These are phyloP conservation scores for Talaromyces verruculosus DNA, from an alignment of 2,329 filamentous ascomycete species.

Conservation along the genomic window DNA sequence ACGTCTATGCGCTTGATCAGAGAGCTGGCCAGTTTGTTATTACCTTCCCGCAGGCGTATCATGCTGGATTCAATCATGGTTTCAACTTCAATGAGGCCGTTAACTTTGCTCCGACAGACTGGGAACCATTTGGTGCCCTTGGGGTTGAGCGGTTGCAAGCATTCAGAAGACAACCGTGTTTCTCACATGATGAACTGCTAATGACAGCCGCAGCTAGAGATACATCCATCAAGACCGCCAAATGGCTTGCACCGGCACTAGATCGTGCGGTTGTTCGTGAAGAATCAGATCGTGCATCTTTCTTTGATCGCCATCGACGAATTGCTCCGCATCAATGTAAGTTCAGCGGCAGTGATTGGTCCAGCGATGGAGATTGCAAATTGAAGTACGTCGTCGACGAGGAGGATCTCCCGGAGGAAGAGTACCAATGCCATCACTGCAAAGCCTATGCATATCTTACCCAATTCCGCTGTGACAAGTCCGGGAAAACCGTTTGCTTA, in stretches of 20 bases:
- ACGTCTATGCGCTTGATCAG: slow-evolving; percentile 93
- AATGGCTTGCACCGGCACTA: slow-evolving; percentile 89
- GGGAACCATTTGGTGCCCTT: slow-evolving; percentile 86
- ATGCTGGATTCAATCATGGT: slow-evolving; percentile 96
- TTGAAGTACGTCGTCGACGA: slow-evolving; percentile 67
- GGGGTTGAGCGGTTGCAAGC: slow-evolving; percentile 83
- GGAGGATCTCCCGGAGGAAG: slow-evolving; percentile 79
- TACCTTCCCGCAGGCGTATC: slow-evolving; percentile 95
- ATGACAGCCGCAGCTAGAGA: slow-evolving; percentile 84
- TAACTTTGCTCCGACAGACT: slow-evolving; percentile 92
- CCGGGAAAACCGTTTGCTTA: slow-evolving; percentile 79
- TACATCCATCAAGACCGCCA: slow-evolving; percentile 81
- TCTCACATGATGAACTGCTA: slow-evolving; percentile 92
- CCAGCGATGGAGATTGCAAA: slow-evolving; percentile 51
- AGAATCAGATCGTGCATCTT: slow-evolving; percentile 63
- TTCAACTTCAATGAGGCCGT: slow-evolving; percentile 99
- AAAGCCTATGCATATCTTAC: slow-evolving; percentile 91
- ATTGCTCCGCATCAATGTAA: slow-evolving; percentile 56
- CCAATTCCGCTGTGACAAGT: slow-evolving; percentile 79
- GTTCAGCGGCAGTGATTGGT: slow-evolving; percentile 50
- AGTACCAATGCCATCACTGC: slow-evolving; percentile 88
- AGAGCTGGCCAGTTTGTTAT: slow-evolving; percentile 93
- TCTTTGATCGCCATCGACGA: slow-evolving; percentile 65
- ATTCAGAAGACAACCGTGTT: slow-evolving; percentile 90
- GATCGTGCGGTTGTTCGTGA: slow-evolving; percentile 76